Evolutionary conservation across 2,329 filamentous ascomycete species (phyloP), one percentile per base, ranked within the genome.

Genomic region (Periconia digitata): DNA sequence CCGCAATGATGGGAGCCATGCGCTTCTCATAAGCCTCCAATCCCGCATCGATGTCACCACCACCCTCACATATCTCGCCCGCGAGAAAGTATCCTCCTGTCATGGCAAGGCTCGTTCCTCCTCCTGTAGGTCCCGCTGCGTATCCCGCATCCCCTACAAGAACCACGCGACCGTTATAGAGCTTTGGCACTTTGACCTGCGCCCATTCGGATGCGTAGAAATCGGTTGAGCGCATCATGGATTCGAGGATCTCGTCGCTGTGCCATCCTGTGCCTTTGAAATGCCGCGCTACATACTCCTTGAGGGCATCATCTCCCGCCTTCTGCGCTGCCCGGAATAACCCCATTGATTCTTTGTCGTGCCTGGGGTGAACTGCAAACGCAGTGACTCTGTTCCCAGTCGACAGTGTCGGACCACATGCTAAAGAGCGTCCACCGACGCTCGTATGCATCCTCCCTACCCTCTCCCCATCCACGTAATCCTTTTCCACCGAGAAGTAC

Each of bases 271-370:
- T 60, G 16, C 59, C 64, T 1, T 49, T 45, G 38, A 66, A 73
- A 3, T 50, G 41, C 6, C 46, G 24, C 2, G 35, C 23, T 22
- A 51, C 39, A 23, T 53, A 40, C 13, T 21, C 20, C 23, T 55
- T 54, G 29, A 58, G 46, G 12, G 48, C 45, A 15, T 43, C 43
- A 12, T 50, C 34, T 12, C 47, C 74, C 49, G 63, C 47, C 20
- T 64, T 69, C 35, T 59, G 46, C 2, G 77, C 76, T 15, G 74
- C 62, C 13, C 73, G 72, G 45, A 79, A 79, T 0, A 61, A 44
- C 5, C 51, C 24, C 2, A 61, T 69, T 1, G 60, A 53, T 17
- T 70, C 62, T 7, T 38, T 22, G 3, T 65, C 50, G 35, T 63
- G 51, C 3, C 53, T 55, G 4, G 71, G 66, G 32, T 71, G 49